A percentile compares a stretch with the other conserved stretches of the same genome.
Conservation (phyloP, 805 yeast genomes). For the Sugiyamaella marilandica region DNA sequence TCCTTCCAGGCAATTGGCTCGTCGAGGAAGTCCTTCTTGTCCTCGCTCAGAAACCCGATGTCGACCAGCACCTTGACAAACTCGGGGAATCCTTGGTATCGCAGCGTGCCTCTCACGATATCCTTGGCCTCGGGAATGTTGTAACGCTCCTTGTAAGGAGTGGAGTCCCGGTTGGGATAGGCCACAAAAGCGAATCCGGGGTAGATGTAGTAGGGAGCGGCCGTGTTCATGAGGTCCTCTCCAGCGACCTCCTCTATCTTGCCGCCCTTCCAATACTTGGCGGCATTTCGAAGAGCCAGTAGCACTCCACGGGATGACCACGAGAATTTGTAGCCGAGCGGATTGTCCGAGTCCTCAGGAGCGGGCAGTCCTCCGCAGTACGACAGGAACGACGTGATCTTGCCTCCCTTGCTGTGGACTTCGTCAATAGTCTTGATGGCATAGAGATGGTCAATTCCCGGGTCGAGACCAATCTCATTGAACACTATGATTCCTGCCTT, state of each 20-base stretch:
- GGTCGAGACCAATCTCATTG: conserved; percentile 99
- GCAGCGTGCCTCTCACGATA: conserved; percentile 91
- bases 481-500: conserved; percentile 95
- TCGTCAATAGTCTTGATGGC: conserved; percentile 98
- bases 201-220: conserved; percentile 90
- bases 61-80: conserved; percentile 93
- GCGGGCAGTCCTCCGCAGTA: conserved; percentile 99
- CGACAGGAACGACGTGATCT: conserved; percentile 87
- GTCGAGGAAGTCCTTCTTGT: conserved; percentile 54
- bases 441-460: conserved; percentile 97
- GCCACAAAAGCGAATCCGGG: conserved; percentile 94
- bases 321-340: conserved; percentile 96
- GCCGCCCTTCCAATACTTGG: conserved; percentile 81
- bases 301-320: conserved; percentile 99
- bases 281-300: conserved; percentile 90
- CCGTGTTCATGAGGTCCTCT: conserved; percentile 90
- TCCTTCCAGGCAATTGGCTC: conserved; percentile 74
- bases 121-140: conserved; percentile 96
- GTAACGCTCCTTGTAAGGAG: conserved; percentile 87
- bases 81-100: conserved; percentile 99
- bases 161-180: conserved; percentile 98
- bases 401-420: conserved; percentile 86
- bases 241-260: conserved; percentile 72
- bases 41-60: conserved; percentile 85
- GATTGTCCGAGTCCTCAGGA: conserved; percentile 96